Conservation (phyloP, 495 filamentous ascomycete genomes). For the Polyplosphaeria fusca region DNA sequence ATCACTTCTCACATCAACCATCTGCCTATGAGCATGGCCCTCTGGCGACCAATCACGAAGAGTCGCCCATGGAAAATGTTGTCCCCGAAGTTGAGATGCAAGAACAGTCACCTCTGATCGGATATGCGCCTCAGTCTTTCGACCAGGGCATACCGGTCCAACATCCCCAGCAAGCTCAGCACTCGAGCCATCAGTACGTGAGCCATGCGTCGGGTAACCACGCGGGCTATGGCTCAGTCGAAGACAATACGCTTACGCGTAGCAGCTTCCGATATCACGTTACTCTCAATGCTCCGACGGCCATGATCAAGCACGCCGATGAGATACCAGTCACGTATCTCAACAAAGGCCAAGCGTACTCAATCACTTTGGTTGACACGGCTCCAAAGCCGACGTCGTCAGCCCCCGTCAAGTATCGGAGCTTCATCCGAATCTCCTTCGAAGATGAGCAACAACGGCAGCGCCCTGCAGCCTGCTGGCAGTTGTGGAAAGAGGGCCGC, state of each 20-base stretch:
- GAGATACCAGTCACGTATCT: conserved; percentile 95
- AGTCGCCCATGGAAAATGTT: conserved; percentile 57
- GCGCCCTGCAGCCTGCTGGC: conserved; percentile 83
- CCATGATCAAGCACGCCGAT: conserved; percentile 84
- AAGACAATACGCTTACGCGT: conserved; percentile 30
- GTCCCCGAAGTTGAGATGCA: conserved; percentile 44
- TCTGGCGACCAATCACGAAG: conserved; percentile 63
- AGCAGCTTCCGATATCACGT: conserved; percentile 86
- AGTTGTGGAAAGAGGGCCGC: conserved; percentile 91
- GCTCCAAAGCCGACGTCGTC: conserved; percentile 45
- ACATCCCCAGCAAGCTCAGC: conserved; percentile 34
- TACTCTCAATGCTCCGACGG: conserved; percentile 87
- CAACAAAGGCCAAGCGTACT: conserved; percentile 94
- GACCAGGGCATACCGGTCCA: conserved; percentile 31
- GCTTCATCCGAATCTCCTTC: conserved; percentile 86
- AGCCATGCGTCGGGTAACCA: background rate
- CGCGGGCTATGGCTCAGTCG: background rate
- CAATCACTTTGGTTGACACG: conserved; percentile 73
- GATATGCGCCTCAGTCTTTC: conserved; percentile 37
- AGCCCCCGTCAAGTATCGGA: conserved; percentile 64
- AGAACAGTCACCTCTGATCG: conserved; percentile 39
- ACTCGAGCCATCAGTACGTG: conserved; percentile 41
- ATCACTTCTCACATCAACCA: conserved; percentile 73
- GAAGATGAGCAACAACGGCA: conserved; percentile 87
- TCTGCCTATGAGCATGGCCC: conserved; percentile 63